These are phyloP conservation scores for Pichia sp. DNA, from an alignment of 1,139 yeast species.

Conservation along the genomic window DNA sequence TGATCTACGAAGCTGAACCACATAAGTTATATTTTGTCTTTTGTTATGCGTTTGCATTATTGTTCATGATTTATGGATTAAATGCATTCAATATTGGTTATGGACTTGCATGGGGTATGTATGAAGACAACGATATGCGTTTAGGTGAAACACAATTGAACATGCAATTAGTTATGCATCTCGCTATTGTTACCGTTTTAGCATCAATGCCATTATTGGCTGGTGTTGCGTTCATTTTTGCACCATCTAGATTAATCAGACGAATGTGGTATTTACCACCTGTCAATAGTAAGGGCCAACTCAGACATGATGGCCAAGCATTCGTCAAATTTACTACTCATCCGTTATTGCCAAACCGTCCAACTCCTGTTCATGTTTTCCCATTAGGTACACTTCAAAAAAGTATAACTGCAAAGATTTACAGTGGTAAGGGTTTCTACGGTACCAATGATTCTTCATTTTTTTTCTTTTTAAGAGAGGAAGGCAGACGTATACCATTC, in stretches of 20 bases:
- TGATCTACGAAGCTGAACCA: slow-evolving; percentile 81
- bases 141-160: slow-evolving; percentile 28
- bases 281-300: slow-evolving; percentile 20
- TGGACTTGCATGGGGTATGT: slow-evolving; percentile 54
- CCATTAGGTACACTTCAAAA: slow-evolving; percentile 58
- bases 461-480: slow-evolving; percentile 69
- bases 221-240: slow-evolving; percentile 42
- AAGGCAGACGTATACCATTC: slow-evolving; percentile 60
- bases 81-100: slow-evolving; percentile 58
- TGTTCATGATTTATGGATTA: slow-evolving; percentile 65
- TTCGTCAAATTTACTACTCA: slow-evolving; percentile 68
- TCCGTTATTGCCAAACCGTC: slow-evolving; percentile 70
- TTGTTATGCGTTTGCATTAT: slow-evolving; percentile 67
- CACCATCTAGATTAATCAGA: slow-evolving; percentile 70
- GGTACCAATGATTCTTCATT: slow-evolving; percentile 80
- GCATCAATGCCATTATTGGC: slow-evolving; percentile 40
- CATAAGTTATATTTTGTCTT: slow-evolving; percentile 73
- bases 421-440: slow-evolving; percentile 86
- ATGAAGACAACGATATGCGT: slow-evolving; percentile 55
- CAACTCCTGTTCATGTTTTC: slow-evolving; percentile 72
- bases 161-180: slow-evolving; percentile 28
- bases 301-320: slow-evolving; percentile 33
- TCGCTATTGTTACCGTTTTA: slow-evolving; percentile 44
- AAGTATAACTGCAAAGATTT: slow-evolving; percentile 63
- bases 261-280: slow-evolving; percentile 74